phyloP scores from a whole-genome alignment of 345 rosid genomes.

The Camelina hispida region DNA sequence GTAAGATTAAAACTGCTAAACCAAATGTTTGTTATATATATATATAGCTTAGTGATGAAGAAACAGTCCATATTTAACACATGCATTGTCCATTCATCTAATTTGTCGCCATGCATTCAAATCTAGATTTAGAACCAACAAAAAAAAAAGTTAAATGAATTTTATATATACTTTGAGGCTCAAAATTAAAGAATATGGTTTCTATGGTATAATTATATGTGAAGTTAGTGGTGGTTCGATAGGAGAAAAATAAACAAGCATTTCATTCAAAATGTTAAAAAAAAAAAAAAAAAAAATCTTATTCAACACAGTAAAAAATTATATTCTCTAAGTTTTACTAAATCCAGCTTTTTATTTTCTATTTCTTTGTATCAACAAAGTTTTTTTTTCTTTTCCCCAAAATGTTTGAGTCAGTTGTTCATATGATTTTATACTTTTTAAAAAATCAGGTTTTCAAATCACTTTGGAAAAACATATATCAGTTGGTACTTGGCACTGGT shows the following conservation, averaged over 20 bases:
- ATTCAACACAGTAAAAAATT: background rate
- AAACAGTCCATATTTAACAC: constrained; percentile 40
- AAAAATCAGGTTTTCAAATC: too few species aligned
- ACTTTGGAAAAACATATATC: background rate
- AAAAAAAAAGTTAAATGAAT: background rate
- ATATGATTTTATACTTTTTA: background rate
- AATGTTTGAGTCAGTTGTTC: background rate
- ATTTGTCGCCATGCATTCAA: constrained; percentile 7
- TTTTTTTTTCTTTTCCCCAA: background rate
- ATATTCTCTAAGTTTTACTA: background rate
- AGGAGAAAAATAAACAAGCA: background rate
- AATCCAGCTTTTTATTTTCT: background rate
- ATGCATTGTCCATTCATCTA: constrained; percentile 35
- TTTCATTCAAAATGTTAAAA: background rate
- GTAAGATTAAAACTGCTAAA: constrained; percentile 31
- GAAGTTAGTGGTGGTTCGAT: constrained; percentile 24
- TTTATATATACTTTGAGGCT: background rate
- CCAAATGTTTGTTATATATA: constrained; percentile 28
- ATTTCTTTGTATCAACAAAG: background rate
- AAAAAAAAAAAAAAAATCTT: too few species aligned
- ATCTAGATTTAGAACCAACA: background rate
- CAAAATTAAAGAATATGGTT: background rate
- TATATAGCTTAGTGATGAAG: constrained; percentile 42
- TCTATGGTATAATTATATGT: background rate
- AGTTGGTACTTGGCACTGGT: background rate